Conservation (phyloP, 805 yeast genomes). For the Metschnikowia orientalis region DNA sequence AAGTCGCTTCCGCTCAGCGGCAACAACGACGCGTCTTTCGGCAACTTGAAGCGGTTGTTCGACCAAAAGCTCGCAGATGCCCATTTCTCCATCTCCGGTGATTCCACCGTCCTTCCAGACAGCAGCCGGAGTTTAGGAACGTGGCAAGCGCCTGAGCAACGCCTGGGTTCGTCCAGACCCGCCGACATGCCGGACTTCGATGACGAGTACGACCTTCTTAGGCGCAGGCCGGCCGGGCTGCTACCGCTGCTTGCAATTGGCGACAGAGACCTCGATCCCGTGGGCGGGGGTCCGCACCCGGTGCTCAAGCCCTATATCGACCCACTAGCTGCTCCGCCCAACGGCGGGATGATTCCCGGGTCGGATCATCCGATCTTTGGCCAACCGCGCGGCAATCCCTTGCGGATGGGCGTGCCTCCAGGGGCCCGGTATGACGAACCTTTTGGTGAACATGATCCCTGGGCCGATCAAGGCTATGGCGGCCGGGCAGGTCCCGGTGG, state of each 20-base stretch:
- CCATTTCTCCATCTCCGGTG: too few species aligned
- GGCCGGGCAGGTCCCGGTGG: too few species aligned
- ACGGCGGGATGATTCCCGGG: conserved; percentile 55
- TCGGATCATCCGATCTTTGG: conserved; percentile 50
- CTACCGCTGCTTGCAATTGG: conserved; percentile 38
- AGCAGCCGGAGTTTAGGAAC: too few species aligned
- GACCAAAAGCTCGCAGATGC: too few species aligned
- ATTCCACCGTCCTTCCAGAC: too few species aligned
- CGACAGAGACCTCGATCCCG: conserved; percentile 48
- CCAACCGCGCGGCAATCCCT: conserved; percentile 20
- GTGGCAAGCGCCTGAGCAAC: too few species aligned
- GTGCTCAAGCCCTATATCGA: conserved; percentile 39
- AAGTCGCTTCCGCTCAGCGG: too few species aligned
- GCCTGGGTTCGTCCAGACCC: conserved; percentile 22
- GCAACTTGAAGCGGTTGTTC: too few species aligned
- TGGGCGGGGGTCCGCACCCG: conserved; percentile 40
- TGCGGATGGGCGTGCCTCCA: conserved; percentile 36
- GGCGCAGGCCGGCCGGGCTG: conserved; percentile 3
- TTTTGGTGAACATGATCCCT: conserved; percentile 37
- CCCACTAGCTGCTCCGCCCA: conserved; percentile 29
- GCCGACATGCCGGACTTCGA: conserved; percentile 50
- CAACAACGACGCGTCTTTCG: too few species aligned
- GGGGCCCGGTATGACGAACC: conserved; percentile 56
- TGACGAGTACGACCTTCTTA: conserved; percentile 44
- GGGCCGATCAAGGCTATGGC: too few species aligned